phyloP scores from a whole-genome alignment of 768 basidiomycete genomes.

The Sporobolomyces pararoseus region DNA sequence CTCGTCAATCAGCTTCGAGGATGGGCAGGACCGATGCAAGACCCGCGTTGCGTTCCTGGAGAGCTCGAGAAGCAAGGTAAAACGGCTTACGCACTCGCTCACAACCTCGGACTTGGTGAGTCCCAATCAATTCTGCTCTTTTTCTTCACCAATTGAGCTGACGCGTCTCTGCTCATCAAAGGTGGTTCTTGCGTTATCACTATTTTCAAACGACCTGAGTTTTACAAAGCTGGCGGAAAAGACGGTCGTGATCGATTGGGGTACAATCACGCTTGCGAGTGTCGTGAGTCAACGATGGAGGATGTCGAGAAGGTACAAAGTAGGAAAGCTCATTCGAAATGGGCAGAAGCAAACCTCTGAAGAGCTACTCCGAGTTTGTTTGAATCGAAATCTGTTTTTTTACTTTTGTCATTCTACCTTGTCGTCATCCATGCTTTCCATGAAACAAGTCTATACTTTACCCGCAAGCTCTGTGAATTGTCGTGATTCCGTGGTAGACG shows the following conservation, averaged over 20 bases:
- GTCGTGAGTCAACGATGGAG: conserved; percentile 58
- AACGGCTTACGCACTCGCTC: conserved; percentile 62
- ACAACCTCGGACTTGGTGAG: conserved; percentile 78
- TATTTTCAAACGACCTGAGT: conserved; percentile 70
- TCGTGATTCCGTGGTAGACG: too few relatives aligned
- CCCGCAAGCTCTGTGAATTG: too few relatives aligned
- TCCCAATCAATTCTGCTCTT: not conserved
- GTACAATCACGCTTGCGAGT: conserved; percentile 73
- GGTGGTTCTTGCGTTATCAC: conserved; percentile 60
- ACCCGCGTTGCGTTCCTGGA: conserved; percentile 25
- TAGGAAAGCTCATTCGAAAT: conserved; percentile 50
- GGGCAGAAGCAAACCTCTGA: conserved; percentile 26
- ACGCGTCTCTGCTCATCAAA: not conserved
- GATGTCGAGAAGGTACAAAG: conserved; percentile 77
- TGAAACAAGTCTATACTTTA: too few relatives aligned
- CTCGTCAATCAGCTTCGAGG: conserved; percentile 37
- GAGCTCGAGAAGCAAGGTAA: conserved; percentile 27
- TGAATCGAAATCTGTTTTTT: too few relatives aligned
- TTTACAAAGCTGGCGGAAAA: conserved; percentile 61
- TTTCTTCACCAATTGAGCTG: not conserved
- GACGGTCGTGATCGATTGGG: conserved; percentile 70
- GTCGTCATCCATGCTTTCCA: too few relatives aligned
- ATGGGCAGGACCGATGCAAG: conserved; percentile 43
- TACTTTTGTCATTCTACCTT: too few relatives aligned
- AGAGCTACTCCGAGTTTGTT: not conserved